Percentiles rank a stretch among this genome's conserved stretches.
Evolutionary conservation across 2,329 filamentous ascomycete species (phyloP).

Genomic region (Exophiala viscosa): DNA sequence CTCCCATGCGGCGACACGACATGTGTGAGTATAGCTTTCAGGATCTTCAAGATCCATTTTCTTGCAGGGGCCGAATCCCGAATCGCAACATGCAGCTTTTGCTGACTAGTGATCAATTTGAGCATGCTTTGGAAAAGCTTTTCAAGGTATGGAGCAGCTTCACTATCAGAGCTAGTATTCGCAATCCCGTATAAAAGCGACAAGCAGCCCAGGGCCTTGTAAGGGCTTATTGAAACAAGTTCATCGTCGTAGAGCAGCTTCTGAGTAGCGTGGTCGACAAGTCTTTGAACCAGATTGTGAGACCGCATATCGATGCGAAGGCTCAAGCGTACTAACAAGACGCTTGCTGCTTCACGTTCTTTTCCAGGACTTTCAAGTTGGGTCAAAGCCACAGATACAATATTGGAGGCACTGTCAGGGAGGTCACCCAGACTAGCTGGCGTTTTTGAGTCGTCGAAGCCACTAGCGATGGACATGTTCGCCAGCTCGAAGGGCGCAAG

Average conservation of each 20-base stretch:
- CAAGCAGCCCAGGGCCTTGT: constrained; percentile 73
- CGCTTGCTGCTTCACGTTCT: constrained; percentile 82
- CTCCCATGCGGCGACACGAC: constrained; percentile 53
- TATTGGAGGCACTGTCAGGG: constrained; percentile 66
- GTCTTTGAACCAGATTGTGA: constrained; percentile 62
- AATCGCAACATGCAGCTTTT: constrained; percentile 53
- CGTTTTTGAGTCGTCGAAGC: constrained; percentile 21
- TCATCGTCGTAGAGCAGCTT: constrained; percentile 51
- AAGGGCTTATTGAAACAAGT: constrained; percentile 52
- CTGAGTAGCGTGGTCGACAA: constrained; percentile 68
- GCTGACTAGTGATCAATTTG: constrained; percentile 53
- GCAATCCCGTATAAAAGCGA: constrained; percentile 75
- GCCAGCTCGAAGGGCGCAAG: constrained; percentile 86
- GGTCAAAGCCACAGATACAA: constrained; percentile 66
- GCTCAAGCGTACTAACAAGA: constrained; percentile 74
- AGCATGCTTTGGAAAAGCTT: constrained; percentile 64
- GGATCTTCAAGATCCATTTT: constrained; percentile 80
- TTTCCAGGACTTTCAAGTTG: constrained; percentile 76
- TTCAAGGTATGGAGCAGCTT: constrained; percentile 65
- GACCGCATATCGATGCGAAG: constrained; percentile 84
- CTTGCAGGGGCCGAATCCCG: constrained; percentile 70
- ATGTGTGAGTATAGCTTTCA: constrained; percentile 68
- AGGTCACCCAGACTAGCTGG: constrained; percentile 54
- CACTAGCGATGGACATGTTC: constrained; percentile 63
- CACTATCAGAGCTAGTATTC: constrained; percentile 66